These are phyloP conservation scores for Physcia stellaris DNA, from an alignment of 495 filamentous ascomycete species.

Conservation along the genomic window DNA sequence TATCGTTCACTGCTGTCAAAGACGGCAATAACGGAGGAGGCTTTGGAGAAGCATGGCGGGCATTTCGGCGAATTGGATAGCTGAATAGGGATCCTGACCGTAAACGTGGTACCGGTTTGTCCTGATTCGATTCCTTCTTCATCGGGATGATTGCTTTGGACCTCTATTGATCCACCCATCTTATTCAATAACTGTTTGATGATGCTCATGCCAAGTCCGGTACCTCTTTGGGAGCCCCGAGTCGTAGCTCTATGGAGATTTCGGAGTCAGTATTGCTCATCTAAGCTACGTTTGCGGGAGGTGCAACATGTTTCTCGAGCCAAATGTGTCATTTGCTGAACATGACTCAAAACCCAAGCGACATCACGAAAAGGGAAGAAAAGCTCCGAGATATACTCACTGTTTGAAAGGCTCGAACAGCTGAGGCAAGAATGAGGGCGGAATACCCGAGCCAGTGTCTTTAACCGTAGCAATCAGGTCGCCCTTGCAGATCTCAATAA, in stretches of 20 bases:
- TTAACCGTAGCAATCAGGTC: conserved; percentile 28
- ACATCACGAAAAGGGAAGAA: too few relatives aligned
- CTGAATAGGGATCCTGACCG: conserved; percentile 13
- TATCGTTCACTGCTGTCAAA: conserved; percentile 9
- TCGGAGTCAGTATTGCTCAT: too few relatives aligned
- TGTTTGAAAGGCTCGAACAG: conserved; percentile 62
- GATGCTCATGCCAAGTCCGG: conserved; percentile 57
- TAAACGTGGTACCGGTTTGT: conserved; percentile 15
- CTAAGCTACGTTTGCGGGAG: too few relatives aligned
- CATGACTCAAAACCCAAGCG: too few relatives aligned
- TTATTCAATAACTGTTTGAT: conserved; percentile 50
- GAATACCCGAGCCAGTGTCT: conserved; percentile 60
- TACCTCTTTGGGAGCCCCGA: conserved; percentile 39
- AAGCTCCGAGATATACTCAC: too few relatives aligned
- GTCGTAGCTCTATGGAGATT: too few relatives aligned
- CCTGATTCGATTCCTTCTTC: conserved; percentile 6
- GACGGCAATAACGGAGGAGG: too few relatives aligned
- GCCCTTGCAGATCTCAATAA: conserved; percentile 10
- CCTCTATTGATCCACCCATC: conserved; percentile 44
- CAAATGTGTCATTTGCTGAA: too few relatives aligned
- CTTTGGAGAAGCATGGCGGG: too few relatives aligned
- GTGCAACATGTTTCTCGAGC: too few relatives aligned
- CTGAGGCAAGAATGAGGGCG: conserved; percentile 50
- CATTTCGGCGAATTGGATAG: conserved; percentile 6
- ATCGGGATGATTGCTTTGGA: conserved; percentile 34